A percentile compares a stretch with the other conserved stretches of the same genome.
Evolutionary conservation across 169 alveolate genomes (phyloP).

Genomic region (Plasmodium cynomolgi): DNA sequence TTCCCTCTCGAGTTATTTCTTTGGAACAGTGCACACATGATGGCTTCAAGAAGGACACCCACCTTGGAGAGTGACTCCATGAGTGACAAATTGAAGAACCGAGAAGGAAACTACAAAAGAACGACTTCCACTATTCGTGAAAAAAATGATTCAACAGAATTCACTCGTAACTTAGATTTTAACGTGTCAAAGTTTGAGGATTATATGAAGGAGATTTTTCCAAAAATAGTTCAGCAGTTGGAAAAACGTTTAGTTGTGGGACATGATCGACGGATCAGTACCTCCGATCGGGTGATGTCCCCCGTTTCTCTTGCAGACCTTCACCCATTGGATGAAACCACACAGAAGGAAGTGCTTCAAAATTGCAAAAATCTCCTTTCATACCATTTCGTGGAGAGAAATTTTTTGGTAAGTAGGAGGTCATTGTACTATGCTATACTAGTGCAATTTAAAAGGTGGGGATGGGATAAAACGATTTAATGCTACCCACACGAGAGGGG

Average conservation of each 20-base stretch:
- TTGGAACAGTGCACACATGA: not conserved
- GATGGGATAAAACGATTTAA: not conserved
- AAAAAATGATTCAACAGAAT: not conserved
- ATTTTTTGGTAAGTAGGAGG: constrained; percentile 13
- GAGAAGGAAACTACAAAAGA: not conserved
- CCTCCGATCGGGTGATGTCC: not conserved
- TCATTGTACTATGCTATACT: constrained; percentile 22
- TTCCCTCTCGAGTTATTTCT: constrained; percentile 24
- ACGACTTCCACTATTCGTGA: not conserved
- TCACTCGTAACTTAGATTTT: not conserved
- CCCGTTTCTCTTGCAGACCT: not conserved
- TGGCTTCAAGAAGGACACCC: not conserved
- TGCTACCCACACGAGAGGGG: not conserved
- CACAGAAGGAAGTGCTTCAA: not conserved
- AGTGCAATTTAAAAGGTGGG: not conserved
- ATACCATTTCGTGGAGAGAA: not conserved
- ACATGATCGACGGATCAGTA: not conserved
- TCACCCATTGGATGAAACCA: not conserved
- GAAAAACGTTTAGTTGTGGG: not conserved
- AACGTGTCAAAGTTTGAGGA: not conserved
- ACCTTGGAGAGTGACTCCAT: not conserved
- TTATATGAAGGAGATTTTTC: not conserved
- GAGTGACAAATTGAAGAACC: not conserved
- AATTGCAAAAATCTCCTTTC: constrained; percentile 38
- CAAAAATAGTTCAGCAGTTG: not conserved